Base-by-base conservation (phyloP, 2,329 filamentous ascomycete genomes). In the Colletotrichum tropicicola region DNA sequence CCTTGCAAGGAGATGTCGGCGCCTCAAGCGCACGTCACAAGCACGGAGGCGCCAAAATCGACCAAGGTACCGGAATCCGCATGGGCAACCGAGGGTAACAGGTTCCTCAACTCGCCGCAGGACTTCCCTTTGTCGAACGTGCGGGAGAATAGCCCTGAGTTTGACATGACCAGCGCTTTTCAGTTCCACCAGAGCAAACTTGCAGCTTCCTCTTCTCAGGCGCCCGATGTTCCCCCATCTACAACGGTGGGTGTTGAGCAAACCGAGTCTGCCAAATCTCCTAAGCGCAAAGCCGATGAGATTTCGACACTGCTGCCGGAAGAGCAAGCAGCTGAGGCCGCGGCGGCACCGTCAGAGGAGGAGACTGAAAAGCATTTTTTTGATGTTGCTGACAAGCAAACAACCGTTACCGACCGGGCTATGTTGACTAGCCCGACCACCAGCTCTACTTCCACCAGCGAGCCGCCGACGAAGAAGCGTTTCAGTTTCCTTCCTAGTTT, bases 271-370 rank as follows among this genome's bases (percentile, higher is more conserved):
- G n/a, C 17, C 17, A 55, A 25, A 15, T 58, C 65, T 17, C 43
- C 55, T n/a, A 78, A 78, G 69, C 72, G 76, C 15, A 78, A 78
- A 66, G 72, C 73, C 0, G 72, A 71, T 2, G 71, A 73, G 2
- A 77, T 78, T 5, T 74, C 73, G 0, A 51, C 63, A 2, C 28
- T 66, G 2, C 70, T 60, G 5, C 45, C 56, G 2, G 66, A 68
- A 15, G 68, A 75, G 41, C 57, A 70, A 21, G n/a, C 39, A 15
- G 41, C 6, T 5, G 61, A 66, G 43, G 13, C 35, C 17, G 41
- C 35, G 9, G 5, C 45, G 15, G 37, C n/a, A 15, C 35, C 17
- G 43, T 41, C 13, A 4, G 19, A 23, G 27, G 41, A 41, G 23
- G 28, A 57, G 35, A 23, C 17, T 43, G 32, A 37, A 17, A 70